A percentile compares a stretch with the other conserved stretches of the same genome.
Conservation (phyloP, 345 rosid genomes). For the Aquilaria yunnanensis region DNA sequence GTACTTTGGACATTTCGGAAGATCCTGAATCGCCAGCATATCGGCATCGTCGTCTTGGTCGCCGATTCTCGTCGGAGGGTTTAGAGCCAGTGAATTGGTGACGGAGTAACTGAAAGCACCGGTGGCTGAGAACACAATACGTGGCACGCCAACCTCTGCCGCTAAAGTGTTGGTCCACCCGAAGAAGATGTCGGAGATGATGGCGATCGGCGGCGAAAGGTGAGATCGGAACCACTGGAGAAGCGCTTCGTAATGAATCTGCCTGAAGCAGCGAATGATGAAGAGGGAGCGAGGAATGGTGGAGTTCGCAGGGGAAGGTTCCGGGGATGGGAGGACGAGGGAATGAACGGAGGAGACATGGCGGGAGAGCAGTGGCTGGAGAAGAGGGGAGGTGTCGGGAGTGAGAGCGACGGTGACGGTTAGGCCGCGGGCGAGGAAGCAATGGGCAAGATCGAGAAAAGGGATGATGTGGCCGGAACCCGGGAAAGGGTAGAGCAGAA, state of each 20-base stretch:
- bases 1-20: slow-evolving; percentile 41
- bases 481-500: slow-evolving; percentile 53
- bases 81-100: slow-evolving; percentile 17
- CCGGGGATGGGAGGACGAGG: slow-evolving; percentile 26
- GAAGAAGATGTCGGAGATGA: slow-evolving; percentile 58
- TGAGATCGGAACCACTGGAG: slow-evolving; percentile 36
- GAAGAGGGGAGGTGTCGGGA: slow-evolving; percentile 31
- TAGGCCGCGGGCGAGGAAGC: slow-evolving; percentile 37
- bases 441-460: slow-evolving; percentile 57
- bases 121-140: slow-evolving; percentile 56
- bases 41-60: slow-evolving; percentile 8
- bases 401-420: slow-evolving; percentile 41
- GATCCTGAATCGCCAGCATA: slow-evolving; percentile 18
- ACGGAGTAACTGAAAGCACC: slow-evolving; percentile 32
- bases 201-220: slow-evolving; percentile 45
- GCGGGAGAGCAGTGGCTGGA: slow-evolving; percentile 32
- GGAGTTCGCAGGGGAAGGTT: background rate
- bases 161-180: slow-evolving; percentile 64
- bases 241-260: slow-evolving; percentile 33
- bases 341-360: slow-evolving; percentile 20
- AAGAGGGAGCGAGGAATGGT: background rate
- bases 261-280: slow-evolving; percentile 22
- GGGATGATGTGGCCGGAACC: slow-evolving; percentile 63
- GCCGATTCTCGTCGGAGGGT: slow-evolving; percentile 19
- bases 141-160: slow-evolving; percentile 28